phyloP scores from a whole-genome alignment of 768 basidiomycete genomes.

The Mycena capillaripes region DNA sequence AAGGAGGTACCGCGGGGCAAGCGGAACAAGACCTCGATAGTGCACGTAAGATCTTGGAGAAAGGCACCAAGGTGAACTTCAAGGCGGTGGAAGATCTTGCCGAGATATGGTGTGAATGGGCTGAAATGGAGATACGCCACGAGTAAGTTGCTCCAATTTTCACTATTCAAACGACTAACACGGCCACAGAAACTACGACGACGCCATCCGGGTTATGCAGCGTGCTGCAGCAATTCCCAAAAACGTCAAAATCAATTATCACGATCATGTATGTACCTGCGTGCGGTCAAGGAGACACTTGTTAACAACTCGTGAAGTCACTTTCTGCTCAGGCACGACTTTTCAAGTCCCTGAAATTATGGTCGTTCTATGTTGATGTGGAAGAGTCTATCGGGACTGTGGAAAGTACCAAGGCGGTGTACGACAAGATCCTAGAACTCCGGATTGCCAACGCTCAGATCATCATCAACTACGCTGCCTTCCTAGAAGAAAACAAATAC shows the following conservation, averaged over 20 bases:
- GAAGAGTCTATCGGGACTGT: conserved; percentile 98
- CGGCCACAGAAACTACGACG: conserved; percentile 88
- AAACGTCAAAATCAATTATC: conserved; percentile 91
- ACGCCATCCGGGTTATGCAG: conserved; percentile 96
- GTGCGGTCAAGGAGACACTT: background rate
- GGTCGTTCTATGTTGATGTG: conserved; percentile 98
- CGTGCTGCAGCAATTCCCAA: conserved; percentile 93
- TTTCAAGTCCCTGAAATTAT: conserved; percentile 98
- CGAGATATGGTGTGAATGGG: conserved; percentile 99
- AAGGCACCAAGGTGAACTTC: conserved; percentile 92
- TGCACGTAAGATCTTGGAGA: conserved; percentile 94
- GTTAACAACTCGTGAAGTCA: conserved; percentile 59
- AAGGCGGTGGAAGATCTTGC: conserved; percentile 97
- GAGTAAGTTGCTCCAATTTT: conserved; percentile 71
- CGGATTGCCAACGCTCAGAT: conserved; percentile 98
- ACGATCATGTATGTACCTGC: conserved; percentile 83
- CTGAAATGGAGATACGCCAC: conserved; percentile 96
- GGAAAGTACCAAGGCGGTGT: conserved; percentile 91
- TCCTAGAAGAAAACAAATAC: conserved; percentile 97
- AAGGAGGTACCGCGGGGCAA: conserved; percentile 85
- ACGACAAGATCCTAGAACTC: conserved; percentile 96
- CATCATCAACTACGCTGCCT: conserved; percentile 96
- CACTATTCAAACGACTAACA: conserved; percentile 16
- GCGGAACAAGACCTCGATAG: conserved; percentile 88
- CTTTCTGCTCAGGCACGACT: conserved; percentile 89